Percentiles rank a stretch among this genome's conserved stretches.
These are phyloP conservation scores for Calendula officinalis DNA, from an alignment of 129 eudicot species.

Conservation along the genomic window DNA sequence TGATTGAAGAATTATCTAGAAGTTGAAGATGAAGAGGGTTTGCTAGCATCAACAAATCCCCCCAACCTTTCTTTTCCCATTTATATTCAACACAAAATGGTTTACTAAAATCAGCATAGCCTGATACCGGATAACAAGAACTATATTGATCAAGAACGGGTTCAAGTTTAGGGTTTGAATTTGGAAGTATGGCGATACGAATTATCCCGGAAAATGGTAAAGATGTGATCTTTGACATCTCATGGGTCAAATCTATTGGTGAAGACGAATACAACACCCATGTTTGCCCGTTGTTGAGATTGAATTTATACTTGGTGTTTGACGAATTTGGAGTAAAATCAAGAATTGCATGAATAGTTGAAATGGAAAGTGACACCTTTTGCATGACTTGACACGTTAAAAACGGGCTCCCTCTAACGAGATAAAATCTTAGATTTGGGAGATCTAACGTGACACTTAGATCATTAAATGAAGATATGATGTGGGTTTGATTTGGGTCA, in stretches of 20 bases:
- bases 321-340: constrained; percentile 46
- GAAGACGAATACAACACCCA: constrained; percentile 82
- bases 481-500: constrained; percentile 48
- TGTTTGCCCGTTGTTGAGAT: constrained; percentile 73
- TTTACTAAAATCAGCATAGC: constrained; percentile 50
- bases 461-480: constrained; percentile 57
- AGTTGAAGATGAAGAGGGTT: constrained; percentile 74
- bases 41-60: constrained; percentile 83
- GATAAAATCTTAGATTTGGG: constrained; percentile 68
- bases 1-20: constrained; percentile 39
- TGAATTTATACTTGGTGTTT: constrained; percentile 50
- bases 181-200: constrained; percentile 56
- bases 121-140: constrained; percentile 71
- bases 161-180: constrained; percentile 35
- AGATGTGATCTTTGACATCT: constrained; percentile 51
- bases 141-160: constrained; percentile 66
- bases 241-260: constrained; percentile 47
- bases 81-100: constrained; percentile 69
- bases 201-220: constrained; percentile 58
- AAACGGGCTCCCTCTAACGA: constrained; percentile 82
- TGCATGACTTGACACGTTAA: constrained; percentile 52
- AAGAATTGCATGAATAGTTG: constrained; percentile 73
- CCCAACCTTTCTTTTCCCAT: constrained; percentile 82
- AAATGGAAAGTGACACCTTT: constrained; percentile 38
- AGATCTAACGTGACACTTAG: constrained; percentile 73